Evolutionary conservation across 164 flowering plant species (phyloP), one percentile per base, ranked within the genome.

Genomic region (Cinnamomum chago): DNA sequence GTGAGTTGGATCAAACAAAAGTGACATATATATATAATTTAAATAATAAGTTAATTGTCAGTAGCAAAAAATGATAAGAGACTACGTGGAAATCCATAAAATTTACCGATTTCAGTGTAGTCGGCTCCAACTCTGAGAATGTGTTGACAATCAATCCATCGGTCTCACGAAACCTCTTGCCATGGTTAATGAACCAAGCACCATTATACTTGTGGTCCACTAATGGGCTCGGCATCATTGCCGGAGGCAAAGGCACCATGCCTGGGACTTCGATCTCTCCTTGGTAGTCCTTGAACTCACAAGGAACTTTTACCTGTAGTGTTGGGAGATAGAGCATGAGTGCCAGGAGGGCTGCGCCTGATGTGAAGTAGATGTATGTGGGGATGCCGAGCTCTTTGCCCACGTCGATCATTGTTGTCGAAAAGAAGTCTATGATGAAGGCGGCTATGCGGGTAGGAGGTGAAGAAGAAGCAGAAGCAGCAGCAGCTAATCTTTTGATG

Each of bases 301-400:
- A 65, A 0, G 69, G 1, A 7, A 68, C 67, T 65, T 70, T 58
- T 1, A 62, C 22, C n/a, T 76, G 15, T 10, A 74, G 64, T 18
- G 22, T 62, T 2, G 72, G 82, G 65, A 83, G 67, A 58, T 84
- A 69, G 14, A 81, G 70, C 70, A 78, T n/a, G 70, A 83, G 47
- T 1, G 75, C 76, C 9, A 84, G 77, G 4, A 65, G 4, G 18
- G 69, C 68, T 0, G 82, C 82, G 24, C 76, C 50, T 14, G 85
- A 82, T 0, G 86, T 1, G 78, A 81, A 82, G 82, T 60, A 84
- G 25, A 84, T 6, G 74, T 83, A 88, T 1, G 82, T 71, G 2
- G 86, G 84, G 50, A 85, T 50, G 14, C 72, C 75, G 13, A 86
- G 66, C 22, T 86, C 86, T 6, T 50, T 62, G 0, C 82, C 88